Base-by-base conservation (phyloP, 805 yeast genomes). In the Nakazawaea wyomingensis region DNA sequence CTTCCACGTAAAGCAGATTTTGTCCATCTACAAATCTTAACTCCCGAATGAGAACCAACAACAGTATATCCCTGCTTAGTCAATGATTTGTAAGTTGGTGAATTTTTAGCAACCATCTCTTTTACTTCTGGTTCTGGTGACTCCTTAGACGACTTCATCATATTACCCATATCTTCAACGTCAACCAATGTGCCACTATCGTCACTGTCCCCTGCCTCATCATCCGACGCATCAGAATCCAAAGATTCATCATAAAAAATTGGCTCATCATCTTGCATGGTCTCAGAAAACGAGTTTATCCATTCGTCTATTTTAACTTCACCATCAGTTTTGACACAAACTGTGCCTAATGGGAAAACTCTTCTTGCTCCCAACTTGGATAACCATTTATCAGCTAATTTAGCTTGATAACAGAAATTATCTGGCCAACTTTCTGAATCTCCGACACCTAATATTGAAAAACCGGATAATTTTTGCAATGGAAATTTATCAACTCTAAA, bases 11-110 rank as follows among this genome's bases (percentile, higher is more conserved):
- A 69, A 1, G 96, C 97, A 45, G 93, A 84, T 57, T 90, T 90
- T 0, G 97, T 90, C 97, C 97, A 89, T 55, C 97, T 77, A 56
- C 97, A 89, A 22, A 90, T 86, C 59, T 89, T 89, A 36, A 89
- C 97, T 28, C 97, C 97, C 0, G 96, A 87, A 54, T 89, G 97
- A 0, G 95, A 80, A 4, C 97, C 97, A 32, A 89, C 95, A 48
- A 89, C 80, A 0, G 95, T 85, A 54, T 89, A 89, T 1, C 97
- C 97, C 64, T 89, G 97, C 54, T 89, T 89, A 0, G 96, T 90
- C 42, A 89, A 69, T 6, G 93, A 81, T 48, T 85, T 85, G 61
- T 69, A 89, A 1, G 97, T 89, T 21, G 96, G 96, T 1, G 96
- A 85, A 50, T 84, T 81, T 51, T 82, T 76, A 3, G 95, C 87